A percentile compares a stretch with the other conserved stretches of the same genome.
These are phyloP conservation scores for Syzygium jambos DNA, from an alignment of 345 rosid genomes.

Conservation along the genomic window DNA sequence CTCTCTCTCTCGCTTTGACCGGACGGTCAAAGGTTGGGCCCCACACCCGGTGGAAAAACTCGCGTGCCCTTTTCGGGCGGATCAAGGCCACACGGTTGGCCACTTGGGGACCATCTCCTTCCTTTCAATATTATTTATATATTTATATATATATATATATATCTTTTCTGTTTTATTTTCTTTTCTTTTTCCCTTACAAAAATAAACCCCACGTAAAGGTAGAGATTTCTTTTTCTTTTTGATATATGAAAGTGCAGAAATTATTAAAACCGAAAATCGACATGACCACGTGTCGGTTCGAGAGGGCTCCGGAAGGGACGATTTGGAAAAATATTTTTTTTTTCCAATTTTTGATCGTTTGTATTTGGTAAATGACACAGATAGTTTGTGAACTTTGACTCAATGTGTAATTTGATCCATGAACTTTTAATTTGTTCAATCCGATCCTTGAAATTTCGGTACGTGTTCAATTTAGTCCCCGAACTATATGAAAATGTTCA, in stretches of 20 bases:
- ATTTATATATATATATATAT: background rate
- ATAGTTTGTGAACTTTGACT: no score
- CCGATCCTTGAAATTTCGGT: no score
- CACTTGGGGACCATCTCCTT: slow-evolving; percentile 11
- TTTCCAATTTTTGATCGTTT: background rate
- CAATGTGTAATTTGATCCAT: rapidly evolving
- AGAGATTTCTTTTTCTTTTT: background rate
- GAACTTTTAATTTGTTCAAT: no score
- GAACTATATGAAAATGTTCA: no score
- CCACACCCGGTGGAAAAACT: background rate
- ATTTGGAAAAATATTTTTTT: background rate
- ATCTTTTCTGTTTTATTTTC: background rate
- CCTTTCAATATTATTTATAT: background rate
- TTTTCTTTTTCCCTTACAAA: rapidly evolving
- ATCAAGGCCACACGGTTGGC: slow-evolving; percentile 53
- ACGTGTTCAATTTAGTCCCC: no score
- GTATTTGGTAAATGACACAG: background rate
- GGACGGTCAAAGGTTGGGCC: background rate
- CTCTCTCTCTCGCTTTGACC: background rate
- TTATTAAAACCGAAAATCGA: background rate
- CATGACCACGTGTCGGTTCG: background rate
- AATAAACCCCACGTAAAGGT: background rate
- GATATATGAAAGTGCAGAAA: background rate
- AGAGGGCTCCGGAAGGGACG: background rate
- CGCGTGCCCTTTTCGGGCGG: background rate